Base-by-base conservation (phyloP, 129 eudicot genomes). In the Logfia minima region DNA sequence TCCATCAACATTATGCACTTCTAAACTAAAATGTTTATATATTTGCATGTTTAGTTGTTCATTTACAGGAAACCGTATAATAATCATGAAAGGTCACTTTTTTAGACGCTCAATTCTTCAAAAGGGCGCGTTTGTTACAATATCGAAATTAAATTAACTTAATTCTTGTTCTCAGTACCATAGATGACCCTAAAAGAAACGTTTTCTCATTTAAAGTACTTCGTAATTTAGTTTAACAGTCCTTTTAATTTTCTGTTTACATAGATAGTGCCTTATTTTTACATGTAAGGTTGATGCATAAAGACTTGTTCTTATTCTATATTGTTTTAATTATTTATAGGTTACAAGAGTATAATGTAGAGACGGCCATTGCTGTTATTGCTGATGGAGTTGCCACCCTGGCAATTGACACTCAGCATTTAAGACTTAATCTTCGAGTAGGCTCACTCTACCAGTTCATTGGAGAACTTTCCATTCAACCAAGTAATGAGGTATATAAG, bases 401-500 rank as follows among this genome's bases (percentile, higher is more conserved):
- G 66, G 86, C 82, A 68, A 77, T 93, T 37, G 93, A 90, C 75
- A 87, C 93, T 9, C 91, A 83, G 61, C 91, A 84, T 82, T 78
- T 90, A 68, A 84, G 79, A n/a, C 71, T 93, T 65, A 83, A 84
- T 76, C 85, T 87, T 72, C 90, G 93, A 32, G 58, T 83, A 23
- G 95, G 96, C 61, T 93, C 97, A 11, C 32, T 93, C 56, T 93
- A 85, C 72, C 97, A 93, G 70, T 93, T 93, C 83, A 90, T 93
- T 64, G 98, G 98, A 31, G 96, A 93, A 81, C 87, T 93, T 61
- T 84, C 74, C 35, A 80, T 89, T 81, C 85, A 90, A 52, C 85
- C 88, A 68, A 71, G 58, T 72, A 83, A 85, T 52, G 93, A 93
- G 97, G 98, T 90, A 68, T 18, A 16, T 75, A 66, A 37, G 69